Percentiles rank a stretch among this genome's conserved stretches.
phyloP scores from a whole-genome alignment of 2,329 filamentous ascomycete species.

The Malbranchea cinnamomea region DNA sequence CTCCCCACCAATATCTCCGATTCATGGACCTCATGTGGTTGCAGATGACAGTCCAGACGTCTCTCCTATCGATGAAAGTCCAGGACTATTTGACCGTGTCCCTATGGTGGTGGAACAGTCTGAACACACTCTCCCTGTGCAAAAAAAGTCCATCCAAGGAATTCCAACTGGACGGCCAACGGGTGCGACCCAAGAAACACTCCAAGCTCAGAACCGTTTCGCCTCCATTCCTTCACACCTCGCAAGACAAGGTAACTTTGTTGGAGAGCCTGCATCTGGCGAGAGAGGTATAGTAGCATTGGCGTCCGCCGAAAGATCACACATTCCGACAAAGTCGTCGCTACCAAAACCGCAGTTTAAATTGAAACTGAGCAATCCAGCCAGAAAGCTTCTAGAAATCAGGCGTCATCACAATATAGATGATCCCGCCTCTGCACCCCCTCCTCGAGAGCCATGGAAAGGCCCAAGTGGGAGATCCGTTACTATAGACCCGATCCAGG shows the following conservation, averaged over 20 bases:
- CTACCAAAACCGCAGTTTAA: conserved; percentile 16
- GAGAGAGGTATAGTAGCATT: conserved; percentile 15
- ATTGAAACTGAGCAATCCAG: too few species aligned
- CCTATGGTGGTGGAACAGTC: conserved; percentile 13
- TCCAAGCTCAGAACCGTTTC: too few species aligned
- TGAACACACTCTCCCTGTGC: conserved; percentile 18
- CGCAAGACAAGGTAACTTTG: too few species aligned
- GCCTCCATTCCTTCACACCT: too few species aligned
- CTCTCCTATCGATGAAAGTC: conserved; percentile 26
- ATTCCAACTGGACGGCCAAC: too few species aligned
- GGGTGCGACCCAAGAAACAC: too few species aligned
- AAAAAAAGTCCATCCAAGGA: too few species aligned
- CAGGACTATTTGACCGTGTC: conserved; percentile 8
- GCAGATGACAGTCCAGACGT: conserved; percentile 19
- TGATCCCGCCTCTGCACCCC: conserved; percentile 35
- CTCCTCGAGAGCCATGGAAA: conserved; percentile 44
- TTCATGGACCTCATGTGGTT: conserved; percentile 9
- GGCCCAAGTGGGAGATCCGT: conserved; percentile 55
- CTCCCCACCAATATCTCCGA: conserved; percentile 33
- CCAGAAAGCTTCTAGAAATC: conserved; percentile 19
- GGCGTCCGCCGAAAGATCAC: conserved; percentile 10
- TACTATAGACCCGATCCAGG: conserved; percentile 49
- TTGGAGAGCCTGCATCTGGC: too few species aligned
- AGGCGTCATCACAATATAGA: conserved; percentile 21
- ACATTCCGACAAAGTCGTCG: conserved; percentile 13